Base-by-base conservation (phyloP, 345 rosid genomes). In the Eucalyptus pauciflora region DNA sequence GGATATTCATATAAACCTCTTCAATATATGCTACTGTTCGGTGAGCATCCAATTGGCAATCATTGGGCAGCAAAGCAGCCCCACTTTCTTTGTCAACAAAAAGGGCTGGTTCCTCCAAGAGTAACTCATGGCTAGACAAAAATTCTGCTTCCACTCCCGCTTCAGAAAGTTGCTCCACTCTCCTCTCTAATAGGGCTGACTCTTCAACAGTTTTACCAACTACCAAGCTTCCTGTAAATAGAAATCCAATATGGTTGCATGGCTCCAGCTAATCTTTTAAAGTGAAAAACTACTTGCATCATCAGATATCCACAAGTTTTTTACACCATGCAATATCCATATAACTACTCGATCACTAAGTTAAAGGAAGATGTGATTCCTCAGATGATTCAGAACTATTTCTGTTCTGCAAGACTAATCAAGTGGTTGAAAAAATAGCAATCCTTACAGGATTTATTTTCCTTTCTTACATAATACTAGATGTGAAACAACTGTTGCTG, bases 1-100 rank as follows among this genome's bases (percentile, higher is more conserved):
- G 48, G 31, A 69, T 89, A 90, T 50, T 17, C 13, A 50, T 64
- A 92, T 86, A 85, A 86, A 96, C 98, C 96, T 95, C 95, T 87
- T 95, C 96, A 13, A 96, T 92, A 91, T 89, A 96, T 45, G 96
- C 96, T 90, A 94, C 98, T 10, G 98, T 87, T 56, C 93, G 94
- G 62, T 87, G 91, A 88, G 99, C 99, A 93, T 96, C 99, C 93
- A 97, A 90, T 87, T 97, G 99, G 87, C 94, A 94, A 86, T 97
- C 99, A 93, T 95, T 94, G 1, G 97, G 98, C 45, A 93, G 91
- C 92, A 94, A 96, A 31, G 95, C 98, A 90, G 99, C 99, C 51
- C 96, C 96, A 18, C 94, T 91, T 56, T 93, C 89, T 90, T 92
- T 89, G 76, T 94, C 94, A 87, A 95, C 94, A 86, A 85, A 88